Conservation (phyloP, 345 rosid species). For the Eucalyptus decipiens region DNA sequence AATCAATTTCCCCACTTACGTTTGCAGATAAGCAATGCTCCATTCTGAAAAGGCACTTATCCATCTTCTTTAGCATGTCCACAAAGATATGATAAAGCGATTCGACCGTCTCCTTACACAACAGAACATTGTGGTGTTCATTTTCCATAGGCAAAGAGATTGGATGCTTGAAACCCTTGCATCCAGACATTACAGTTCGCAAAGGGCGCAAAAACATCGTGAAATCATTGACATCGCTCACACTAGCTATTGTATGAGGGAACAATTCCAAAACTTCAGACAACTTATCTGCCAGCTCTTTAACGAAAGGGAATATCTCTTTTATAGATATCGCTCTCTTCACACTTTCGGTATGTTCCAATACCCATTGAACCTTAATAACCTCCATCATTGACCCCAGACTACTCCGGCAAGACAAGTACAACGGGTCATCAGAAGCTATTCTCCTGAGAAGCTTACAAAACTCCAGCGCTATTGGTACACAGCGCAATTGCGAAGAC, state of each 20-base stretch:
- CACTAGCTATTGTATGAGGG: neutral
- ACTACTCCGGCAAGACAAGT: conserved; percentile 52
- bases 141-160: conserved; percentile 24
- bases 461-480: conserved; percentile 61
- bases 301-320: conserved; percentile 66
- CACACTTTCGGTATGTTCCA: conserved; percentile 1
- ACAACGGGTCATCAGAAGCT: conserved; percentile 41
- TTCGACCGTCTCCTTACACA: conserved; percentile 22
- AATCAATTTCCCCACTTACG: conserved; percentile 31
- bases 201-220: conserved; percentile 51
- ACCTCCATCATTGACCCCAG: conserved; percentile 53
- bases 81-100: conserved; percentile 31
- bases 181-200: conserved; percentile 17
- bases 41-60: conserved; percentile 31
- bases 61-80: conserved; percentile 36
- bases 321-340: conserved; percentile 13
- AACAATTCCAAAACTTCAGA: conserved; percentile 20
- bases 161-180: conserved; percentile 6
- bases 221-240: conserved; percentile 45
- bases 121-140: conserved; percentile 3
- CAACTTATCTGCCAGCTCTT: conserved; percentile 47
- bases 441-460: conserved; percentile 60
- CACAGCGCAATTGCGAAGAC: conserved; percentile 25
- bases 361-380: conserved; percentile 2
- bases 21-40: conserved; percentile 14